Conservation (phyloP, 352 stramenopile species). For the Aphanomyces cochlioides region DNA sequence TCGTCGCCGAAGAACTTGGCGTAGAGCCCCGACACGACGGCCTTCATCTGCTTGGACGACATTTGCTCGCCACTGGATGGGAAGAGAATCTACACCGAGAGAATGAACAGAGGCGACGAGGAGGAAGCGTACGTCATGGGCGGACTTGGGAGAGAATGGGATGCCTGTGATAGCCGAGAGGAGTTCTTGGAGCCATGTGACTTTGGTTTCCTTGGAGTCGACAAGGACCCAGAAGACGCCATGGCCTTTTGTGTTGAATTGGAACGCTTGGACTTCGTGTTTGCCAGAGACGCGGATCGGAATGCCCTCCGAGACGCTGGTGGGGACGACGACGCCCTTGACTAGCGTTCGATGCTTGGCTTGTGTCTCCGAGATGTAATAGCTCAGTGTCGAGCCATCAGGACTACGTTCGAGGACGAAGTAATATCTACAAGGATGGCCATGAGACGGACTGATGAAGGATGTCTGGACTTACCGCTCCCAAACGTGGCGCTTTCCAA, state of each 20-base stretch:
- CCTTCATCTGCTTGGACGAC: constrained; percentile 59
- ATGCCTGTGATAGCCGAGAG: constrained; percentile 50
- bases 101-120: background rate
- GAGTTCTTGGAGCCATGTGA: constrained; percentile 80
- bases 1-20: constrained; percentile 70
- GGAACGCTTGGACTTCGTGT: constrained; percentile 73
- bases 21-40: constrained; percentile 73
- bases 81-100: constrained; percentile 21
- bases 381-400: constrained; percentile 56
- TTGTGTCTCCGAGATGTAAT: constrained; percentile 83
- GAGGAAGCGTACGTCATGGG: constrained; percentile 11
- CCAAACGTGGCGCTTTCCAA: constrained; percentile 73
- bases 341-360: constrained; percentile 82
- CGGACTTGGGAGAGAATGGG: constrained; percentile 29
- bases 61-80: constrained; percentile 7
- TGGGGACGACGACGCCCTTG: constrained; percentile 64
- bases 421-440: constrained; percentile 34
- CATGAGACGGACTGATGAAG: background rate
- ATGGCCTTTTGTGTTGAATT: constrained; percentile 84
- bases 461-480: constrained; percentile 47
- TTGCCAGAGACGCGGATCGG: constrained; percentile 63
- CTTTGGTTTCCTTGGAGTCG: constrained; percentile 77
- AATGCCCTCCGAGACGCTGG: constrained; percentile 80
- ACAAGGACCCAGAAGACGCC: constrained; percentile 81
- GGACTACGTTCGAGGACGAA: constrained; percentile 77